Conservation (phyloP, 306 rosid species). For the Prosopis cineraria region DNA sequence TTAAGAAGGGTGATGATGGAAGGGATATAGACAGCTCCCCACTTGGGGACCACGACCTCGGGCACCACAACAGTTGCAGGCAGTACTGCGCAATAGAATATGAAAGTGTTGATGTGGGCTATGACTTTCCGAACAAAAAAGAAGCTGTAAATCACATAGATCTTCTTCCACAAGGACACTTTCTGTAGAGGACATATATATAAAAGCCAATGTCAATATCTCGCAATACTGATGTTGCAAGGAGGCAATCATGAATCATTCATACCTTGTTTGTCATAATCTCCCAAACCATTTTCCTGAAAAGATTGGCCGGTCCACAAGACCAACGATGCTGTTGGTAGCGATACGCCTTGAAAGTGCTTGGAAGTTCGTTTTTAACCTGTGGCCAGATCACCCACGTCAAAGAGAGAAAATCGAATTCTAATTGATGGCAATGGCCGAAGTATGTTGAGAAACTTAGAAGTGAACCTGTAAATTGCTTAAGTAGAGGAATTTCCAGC, state of each 20-base stretch:
- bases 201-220: not conserved
- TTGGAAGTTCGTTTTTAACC: conserved; percentile 93
- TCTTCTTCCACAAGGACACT: conserved; percentile 75
- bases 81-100: conserved; percentile 72
- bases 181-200: conserved; percentile 53
- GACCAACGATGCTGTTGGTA: conserved; percentile 94
- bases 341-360: conserved; percentile 89
- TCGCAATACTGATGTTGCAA: not conserved
- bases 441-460: not conserved
- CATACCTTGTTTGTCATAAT: conserved; percentile 70
- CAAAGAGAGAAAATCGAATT: too few species aligned
- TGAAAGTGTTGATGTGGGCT: conserved; percentile 77
- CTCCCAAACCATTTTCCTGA: conserved; percentile 75
- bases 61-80: conserved; percentile 87
- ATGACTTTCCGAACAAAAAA: conserved; percentile 82
- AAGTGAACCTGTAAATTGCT: conserved; percentile 54
- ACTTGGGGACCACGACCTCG: conserved; percentile 79
- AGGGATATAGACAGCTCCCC: conserved; percentile 89
- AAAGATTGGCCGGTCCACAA: conserved; percentile 94
- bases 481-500: conserved; percentile 87
- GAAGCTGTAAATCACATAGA: conserved; percentile 86
- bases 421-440: too few species aligned
- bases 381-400: conserved; percentile 19
- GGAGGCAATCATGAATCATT: not conserved
- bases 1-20: conserved; percentile 73